Conservation (phyloP, 805 yeast species). For the Saturnispora kantuleensis region DNA sequence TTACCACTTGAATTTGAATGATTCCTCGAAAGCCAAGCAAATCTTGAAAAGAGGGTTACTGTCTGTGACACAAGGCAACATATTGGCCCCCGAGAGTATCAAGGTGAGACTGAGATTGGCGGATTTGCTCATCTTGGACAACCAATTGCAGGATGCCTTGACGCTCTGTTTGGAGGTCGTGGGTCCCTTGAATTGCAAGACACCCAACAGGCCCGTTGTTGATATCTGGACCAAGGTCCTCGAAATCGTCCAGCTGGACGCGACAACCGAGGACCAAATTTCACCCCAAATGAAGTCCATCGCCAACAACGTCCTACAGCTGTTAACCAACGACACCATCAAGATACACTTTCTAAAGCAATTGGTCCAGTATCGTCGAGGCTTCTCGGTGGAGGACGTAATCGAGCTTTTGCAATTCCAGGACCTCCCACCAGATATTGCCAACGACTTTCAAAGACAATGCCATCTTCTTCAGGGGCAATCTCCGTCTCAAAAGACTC, state of each 20-base stretch:
- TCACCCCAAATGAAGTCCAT: neutral
- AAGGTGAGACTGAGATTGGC: slow-evolving; percentile 31
- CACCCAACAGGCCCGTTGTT: slow-evolving; percentile 27
- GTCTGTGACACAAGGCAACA: neutral
- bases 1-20: slow-evolving; percentile 27
- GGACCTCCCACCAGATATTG: too few species aligned
- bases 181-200: slow-evolving; percentile 24
- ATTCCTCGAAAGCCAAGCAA: slow-evolving; percentile 30
- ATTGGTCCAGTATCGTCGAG: too few species aligned
- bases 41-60: slow-evolving; percentile 26
- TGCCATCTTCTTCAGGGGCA: too few species aligned
- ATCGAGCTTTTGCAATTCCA: too few species aligned
- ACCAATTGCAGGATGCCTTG: slow-evolving; percentile 31
- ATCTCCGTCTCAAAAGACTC: too few species aligned
- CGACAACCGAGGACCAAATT: slow-evolving; percentile 17
- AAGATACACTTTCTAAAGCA: too few species aligned
- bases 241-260: slow-evolving; percentile 27
- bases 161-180: slow-evolving; percentile 20
- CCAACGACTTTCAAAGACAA: too few species aligned
- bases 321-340: too few species aligned
- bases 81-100: slow-evolving; percentile 2
- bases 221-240: slow-evolving; percentile 27
- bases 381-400: too few species aligned
- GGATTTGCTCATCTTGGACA: slow-evolving; percentile 34
- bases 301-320: neutral